Conservation (phyloP, 345 rosid species). For the Rubroshorea leprosula region DNA sequence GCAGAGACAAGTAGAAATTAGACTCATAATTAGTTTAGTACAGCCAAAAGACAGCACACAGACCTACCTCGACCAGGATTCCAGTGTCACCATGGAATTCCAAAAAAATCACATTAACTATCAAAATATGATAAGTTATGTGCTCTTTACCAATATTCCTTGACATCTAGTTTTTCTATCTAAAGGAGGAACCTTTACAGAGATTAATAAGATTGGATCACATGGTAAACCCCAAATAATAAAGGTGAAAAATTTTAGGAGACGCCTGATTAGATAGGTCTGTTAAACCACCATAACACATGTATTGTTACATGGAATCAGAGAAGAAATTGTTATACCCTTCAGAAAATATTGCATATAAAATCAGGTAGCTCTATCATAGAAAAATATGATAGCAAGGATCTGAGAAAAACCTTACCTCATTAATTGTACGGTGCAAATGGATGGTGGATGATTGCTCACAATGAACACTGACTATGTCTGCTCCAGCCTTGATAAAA, state of each 20-base stretch:
- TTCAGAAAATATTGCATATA: not conserved
- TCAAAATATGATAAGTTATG: not conserved
- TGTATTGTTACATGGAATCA: not conserved
- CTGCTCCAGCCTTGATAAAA: conserved; percentile 99
- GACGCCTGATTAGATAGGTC: not conserved
- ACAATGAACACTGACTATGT: conserved; percentile 93
- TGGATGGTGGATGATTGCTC: conserved; percentile 95
- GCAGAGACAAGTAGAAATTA: too few relatives aligned
- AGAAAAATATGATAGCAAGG: conserved; percentile 1
- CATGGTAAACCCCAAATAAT: not conserved
- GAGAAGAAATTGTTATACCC: not conserved
- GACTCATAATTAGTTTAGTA: too few relatives aligned
- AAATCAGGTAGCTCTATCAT: not conserved
- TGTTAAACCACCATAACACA: too few relatives aligned
- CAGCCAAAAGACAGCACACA: too few relatives aligned
- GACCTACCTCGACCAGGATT: too few relatives aligned
- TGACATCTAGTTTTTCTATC: not conserved
- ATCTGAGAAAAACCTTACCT: conserved; percentile 34
- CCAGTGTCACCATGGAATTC: too few relatives aligned
- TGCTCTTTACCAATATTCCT: not conserved
- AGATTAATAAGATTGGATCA: not conserved
- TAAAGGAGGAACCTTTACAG: not conserved
- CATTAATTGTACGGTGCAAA: conserved; percentile 81
- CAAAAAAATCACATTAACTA: too few relatives aligned
- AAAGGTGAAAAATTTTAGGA: not conserved